Conservation (phyloP, 208 protist species). For the Crithidia expoeki region DNA sequence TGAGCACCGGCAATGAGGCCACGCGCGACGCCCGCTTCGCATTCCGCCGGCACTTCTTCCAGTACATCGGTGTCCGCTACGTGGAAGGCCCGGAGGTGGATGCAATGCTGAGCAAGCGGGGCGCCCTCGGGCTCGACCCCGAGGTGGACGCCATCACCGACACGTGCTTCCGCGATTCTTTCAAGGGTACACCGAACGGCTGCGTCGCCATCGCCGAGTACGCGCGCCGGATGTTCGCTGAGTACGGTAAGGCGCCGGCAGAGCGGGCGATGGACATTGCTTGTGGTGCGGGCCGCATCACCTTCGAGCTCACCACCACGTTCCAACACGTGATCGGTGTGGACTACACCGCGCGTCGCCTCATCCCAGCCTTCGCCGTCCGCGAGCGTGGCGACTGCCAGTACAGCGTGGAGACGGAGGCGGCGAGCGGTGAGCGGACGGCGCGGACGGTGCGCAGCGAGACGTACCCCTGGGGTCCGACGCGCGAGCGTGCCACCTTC, state of each 20-base stretch:
- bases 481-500: conserved; percentile 76
- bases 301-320: conserved; percentile 78
- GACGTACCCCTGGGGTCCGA: conserved; percentile 57
- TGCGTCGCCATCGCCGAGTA: conserved; percentile 75
- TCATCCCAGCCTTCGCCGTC: conserved; percentile 88
- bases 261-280: conserved; percentile 79
- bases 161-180: conserved; percentile 66
- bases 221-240: conserved; percentile 45
- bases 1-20: conserved; percentile 95
- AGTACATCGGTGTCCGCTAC: conserved; percentile 94
- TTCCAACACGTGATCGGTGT: conserved; percentile 84
- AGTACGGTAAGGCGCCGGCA: conserved; percentile 53
- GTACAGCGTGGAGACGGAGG: conserved; percentile 63
- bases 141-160: conserved; percentile 83
- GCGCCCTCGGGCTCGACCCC: conserved; percentile 69
- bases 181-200: conserved; percentile 68
- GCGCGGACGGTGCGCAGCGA: conserved; percentile 40
- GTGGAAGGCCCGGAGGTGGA: conserved; percentile 73
- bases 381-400: conserved; percentile 76
- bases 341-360: conserved; percentile 81
- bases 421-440: conserved; percentile 34
- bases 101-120: conserved; percentile 24
- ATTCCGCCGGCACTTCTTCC: conserved; percentile 97
- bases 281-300: conserved; percentile 83
- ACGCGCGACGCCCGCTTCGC: conserved; percentile 92